Conservation (phyloP, 768 basidiomycete genomes). For the Cystoderma amianthinum region DNA sequence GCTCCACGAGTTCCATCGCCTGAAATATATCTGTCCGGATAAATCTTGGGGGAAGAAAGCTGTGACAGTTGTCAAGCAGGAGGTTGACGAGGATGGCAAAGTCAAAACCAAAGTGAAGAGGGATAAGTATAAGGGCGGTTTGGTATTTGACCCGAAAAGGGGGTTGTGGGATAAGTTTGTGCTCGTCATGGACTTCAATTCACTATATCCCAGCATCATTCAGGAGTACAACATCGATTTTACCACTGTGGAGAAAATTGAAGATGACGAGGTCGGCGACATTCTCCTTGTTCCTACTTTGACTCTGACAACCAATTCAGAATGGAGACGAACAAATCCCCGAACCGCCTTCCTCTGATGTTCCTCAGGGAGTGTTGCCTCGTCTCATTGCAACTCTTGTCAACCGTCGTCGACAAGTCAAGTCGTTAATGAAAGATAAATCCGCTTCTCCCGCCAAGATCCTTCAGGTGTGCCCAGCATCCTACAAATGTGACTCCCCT, state of each 20-base stretch:
- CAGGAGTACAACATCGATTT: slow-evolving; percentile 99
- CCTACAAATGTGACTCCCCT: neutral
- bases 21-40: slow-evolving; percentile 96
- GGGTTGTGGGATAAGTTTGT: slow-evolving; percentile 96
- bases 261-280: slow-evolving; percentile 45
- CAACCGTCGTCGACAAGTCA: slow-evolving; percentile 82
- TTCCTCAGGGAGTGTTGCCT: slow-evolving; percentile 86
- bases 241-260: slow-evolving; percentile 80
- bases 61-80: slow-evolving; percentile 39
- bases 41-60: slow-evolving; percentile 81
- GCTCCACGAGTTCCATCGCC: slow-evolving; percentile 92
- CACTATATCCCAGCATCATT: slow-evolving; percentile 97
- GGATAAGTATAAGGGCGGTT: slow-evolving; percentile 98
- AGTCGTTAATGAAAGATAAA: slow-evolving; percentile 90
- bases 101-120: slow-evolving; percentile 62
- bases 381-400: slow-evolving; percentile 97
- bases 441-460: slow-evolving; percentile 64
- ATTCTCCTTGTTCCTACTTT: neutral
- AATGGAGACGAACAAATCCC: slow-evolving; percentile 80
- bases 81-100: slow-evolving; percentile 51
- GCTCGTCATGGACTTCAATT: slow-evolving; percentile 99
- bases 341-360: slow-evolving; percentile 70
- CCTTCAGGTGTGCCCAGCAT: slow-evolving; percentile 53
- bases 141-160: slow-evolving; percentile 94
- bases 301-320: slow-evolving; percentile 8